These are phyloP conservation scores for Lippia alba DNA, from an alignment of 305 asterid species.

Conservation along the genomic window DNA sequence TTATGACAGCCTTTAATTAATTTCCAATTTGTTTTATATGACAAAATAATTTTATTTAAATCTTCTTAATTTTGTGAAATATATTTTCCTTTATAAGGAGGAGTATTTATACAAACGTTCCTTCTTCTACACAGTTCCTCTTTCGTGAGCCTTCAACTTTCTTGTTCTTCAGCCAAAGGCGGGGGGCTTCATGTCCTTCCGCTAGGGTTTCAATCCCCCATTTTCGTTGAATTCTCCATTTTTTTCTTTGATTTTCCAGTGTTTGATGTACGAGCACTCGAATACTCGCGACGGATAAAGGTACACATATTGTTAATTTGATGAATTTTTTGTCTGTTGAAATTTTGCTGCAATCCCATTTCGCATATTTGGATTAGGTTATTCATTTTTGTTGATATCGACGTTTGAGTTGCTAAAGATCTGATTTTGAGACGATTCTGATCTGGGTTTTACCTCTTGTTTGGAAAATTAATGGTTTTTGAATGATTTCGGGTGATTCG, in stretches of 20 bases:
- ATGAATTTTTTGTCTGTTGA: slow-evolving; percentile 5
- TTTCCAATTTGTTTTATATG: neutral
- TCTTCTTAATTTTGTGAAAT: slow-evolving; percentile 10
- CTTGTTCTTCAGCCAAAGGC: slow-evolving; percentile 20
- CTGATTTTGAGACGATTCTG: slow-evolving; percentile 39
- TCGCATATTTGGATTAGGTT: slow-evolving; percentile 7
- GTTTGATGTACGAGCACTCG: slow-evolving; percentile 23
- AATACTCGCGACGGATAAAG: slow-evolving; percentile 40
- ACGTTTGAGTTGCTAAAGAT: slow-evolving; percentile 35
- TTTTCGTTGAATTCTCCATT: slow-evolving; percentile 26
- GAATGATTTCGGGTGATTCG: slow-evolving; percentile 15
- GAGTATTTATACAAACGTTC: slow-evolving; percentile 2
- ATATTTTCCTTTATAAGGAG: neutral
- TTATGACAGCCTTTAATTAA: slow-evolving; percentile 31
- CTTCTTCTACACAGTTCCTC: slow-evolving; percentile 18
- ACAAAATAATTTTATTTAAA: neutral
- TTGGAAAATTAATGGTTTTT: slow-evolving; percentile 14
- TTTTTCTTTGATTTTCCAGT: slow-evolving; percentile 5
- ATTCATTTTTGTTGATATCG: slow-evolving; percentile 27
- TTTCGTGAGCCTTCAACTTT: slow-evolving; percentile 8
- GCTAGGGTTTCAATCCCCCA: slow-evolving; percentile 46
- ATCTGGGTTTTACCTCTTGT: slow-evolving; percentile 45
- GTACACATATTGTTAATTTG: slow-evolving; percentile 40
- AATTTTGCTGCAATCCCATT: slow-evolving; percentile 16
- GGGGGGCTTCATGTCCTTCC: slow-evolving; percentile 36